These are phyloP conservation scores for Penicillium sp. DNA, from an alignment of 2,329 filamentous ascomycete species.

Conservation along the genomic window DNA sequence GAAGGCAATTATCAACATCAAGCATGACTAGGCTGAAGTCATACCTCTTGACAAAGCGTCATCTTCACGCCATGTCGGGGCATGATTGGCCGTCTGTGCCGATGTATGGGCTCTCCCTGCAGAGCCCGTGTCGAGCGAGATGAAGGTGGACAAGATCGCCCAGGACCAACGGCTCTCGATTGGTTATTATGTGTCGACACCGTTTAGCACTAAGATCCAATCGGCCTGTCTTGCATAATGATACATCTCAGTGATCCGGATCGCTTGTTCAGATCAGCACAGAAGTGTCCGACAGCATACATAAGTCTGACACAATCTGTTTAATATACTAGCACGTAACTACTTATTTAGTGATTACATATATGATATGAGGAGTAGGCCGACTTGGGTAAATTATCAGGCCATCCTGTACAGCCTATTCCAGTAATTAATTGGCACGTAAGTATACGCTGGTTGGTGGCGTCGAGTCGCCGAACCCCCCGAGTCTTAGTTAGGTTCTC, in stretches of 20 bases:
- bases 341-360: no score
- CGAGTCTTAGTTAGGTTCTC: background rate
- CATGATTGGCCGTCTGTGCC: constrained; percentile 4
- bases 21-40: no score
- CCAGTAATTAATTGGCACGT: background rate
- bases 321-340: no score
- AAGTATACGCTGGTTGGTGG: background rate
- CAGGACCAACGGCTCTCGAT: background rate
- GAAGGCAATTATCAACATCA: no score
- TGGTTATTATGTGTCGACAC: background rate
- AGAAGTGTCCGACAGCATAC: no score
- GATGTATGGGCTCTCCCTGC: background rate
- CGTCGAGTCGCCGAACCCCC: background rate
- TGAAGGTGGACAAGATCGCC: background rate
- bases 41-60: no score
- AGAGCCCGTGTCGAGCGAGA: background rate
- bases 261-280: no score
- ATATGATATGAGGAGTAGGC: no score
- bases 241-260: background rate
- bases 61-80: background rate
- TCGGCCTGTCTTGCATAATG: background rate
- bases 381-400: no score
- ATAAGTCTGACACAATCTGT: background rate
- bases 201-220: background rate
- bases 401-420: background rate